Percentiles rank a stretch among this genome's conserved stretches.
Evolutionary conservation across 1,284 basidiomycete species (phyloP).

Genomic region (Cryptococcus floricola): DNA sequence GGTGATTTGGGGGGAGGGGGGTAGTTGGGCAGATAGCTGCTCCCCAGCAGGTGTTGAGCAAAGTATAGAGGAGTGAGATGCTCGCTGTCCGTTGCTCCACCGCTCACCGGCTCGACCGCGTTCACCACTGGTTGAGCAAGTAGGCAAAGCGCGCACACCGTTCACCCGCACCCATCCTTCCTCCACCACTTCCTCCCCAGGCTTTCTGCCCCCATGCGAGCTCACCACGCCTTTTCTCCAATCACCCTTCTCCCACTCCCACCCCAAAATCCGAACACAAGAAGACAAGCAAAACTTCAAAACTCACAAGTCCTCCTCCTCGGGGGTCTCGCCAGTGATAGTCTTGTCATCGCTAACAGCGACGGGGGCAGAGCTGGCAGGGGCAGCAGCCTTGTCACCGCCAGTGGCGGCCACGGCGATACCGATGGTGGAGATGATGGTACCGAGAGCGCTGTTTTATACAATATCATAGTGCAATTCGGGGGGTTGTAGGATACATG

Average conservation of each 20-base stretch:
- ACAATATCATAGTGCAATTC: background rate
- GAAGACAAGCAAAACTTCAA: background rate
- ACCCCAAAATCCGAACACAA: background rate
- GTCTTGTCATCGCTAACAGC: conserved; percentile 25
- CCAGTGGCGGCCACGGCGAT: conserved; percentile 34
- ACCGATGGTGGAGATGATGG: conserved; percentile 38
- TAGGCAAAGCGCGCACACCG: too few relatives aligned
- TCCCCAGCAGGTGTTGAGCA: too few relatives aligned
- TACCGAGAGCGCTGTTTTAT: conserved; percentile 40
- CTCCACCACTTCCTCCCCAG: too few relatives aligned
- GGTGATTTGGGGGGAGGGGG: too few relatives aligned
- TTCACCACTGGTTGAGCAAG: too few relatives aligned
- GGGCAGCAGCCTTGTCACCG: conserved; percentile 28
- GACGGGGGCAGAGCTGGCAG: conserved; percentile 12
- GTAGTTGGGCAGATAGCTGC: too few relatives aligned
- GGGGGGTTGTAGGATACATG: background rate
- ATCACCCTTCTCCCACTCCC: background rate
- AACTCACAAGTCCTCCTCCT: conserved; percentile 42
- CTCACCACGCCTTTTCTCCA: background rate
- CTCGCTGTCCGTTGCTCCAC: too few relatives aligned
- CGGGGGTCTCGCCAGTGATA: conserved; percentile 24
- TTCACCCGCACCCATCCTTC: too few relatives aligned
- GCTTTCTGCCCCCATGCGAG: background rate
- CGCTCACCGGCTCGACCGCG: too few relatives aligned
- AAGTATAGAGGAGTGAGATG: too few relatives aligned